Evolutionary conservation across 2,329 filamentous ascomycete genomes (phyloP), one percentile per base, ranked within the genome.

Genomic region (Pseudocercospora cruenta): DNA sequence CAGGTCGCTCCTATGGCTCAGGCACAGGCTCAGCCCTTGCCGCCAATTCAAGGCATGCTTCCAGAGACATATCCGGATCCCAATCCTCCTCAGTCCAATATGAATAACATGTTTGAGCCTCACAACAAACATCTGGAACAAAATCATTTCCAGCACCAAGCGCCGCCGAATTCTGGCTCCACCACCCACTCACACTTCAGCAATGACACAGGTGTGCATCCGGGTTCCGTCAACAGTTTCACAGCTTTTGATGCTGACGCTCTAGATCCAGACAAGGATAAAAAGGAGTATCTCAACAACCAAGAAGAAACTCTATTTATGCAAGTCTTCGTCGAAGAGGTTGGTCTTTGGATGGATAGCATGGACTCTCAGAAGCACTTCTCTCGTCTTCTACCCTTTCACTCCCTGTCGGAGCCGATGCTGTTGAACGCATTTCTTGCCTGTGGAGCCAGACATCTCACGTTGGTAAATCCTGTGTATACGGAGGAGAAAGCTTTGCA

Each of bases 341-440:
- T 98, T 1, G 93, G 91, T 0, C 80, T 93, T 2, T 97, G 94
- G 93, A 96, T 98, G 92, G 94, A 97, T 79, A 92, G 89, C 49
- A 88, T 97, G 82, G 92, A 96, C 80, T 85, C 88, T 36, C 85
- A 90, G 70, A 94, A 94, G 80, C 91, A 88, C 82, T 97, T 97
- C 77, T 92, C 92, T 24, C 87, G 91, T 57, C 82, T 92, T 19
- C 83, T 97, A n/a, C 93, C 94, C 0, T 93, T 93, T 73, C 87
- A 94, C 73, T 89, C 93, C 0, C 82, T 97, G 24, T 86, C 88
- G 62, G 92, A 95, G 65, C 90, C 93, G 0, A 94, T 97, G 91
- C 85, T 98, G 12, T 85, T 96, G 33, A 94, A 96, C 75, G 93
- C 94, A 0, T 90, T 96, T 68, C 82, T 97, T 33, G 93, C 94